Base-by-base conservation (phyloP, 768 basidiomycete species). In the Xerocomus potaroensis region DNA sequence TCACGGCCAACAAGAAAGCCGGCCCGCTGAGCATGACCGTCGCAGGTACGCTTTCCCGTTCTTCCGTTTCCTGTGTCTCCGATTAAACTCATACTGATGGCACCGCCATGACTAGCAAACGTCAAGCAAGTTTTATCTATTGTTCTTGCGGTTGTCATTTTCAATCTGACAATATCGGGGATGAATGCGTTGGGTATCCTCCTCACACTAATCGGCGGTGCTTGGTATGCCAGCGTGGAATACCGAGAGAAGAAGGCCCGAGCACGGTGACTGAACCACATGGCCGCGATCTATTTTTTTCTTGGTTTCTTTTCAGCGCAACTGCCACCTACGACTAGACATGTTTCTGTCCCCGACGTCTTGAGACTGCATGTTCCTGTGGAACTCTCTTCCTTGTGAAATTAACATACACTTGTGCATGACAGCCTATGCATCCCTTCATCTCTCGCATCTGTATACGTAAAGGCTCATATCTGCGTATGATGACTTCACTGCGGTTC, bases 61-160 rank as follows among this genome's bases (percentile, higher is more conserved):
- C 24, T 33, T 23, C 11, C 37, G 26, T 5, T 40, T 43, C 33
- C 41, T 27, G 36, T 30, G 33, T 29, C 29, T 15, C 18, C 24
- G 21, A 10, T 34, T 18, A n/a, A n/a, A n/a, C n/a, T 39, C 16
- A 29, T 43, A 29, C 57, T 53, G 38, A 60, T 44, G n/a, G n/a
- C n/a, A 18, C 6, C 22, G 15, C 21, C 12, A 31, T n/a, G 24
- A 15, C 45, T 46, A 88, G 89, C 82, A 43, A 92, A 93, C 64
- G 84, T 95, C 41, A 97, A 97, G 67, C 94, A 96, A 61, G 94
- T 93, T 9, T 64, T 96, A 58, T 95, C 93, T 3, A 82, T 96
- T 47, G 71, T 91, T 9, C 80, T 84, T 35, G 89, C 91, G 0
- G 91, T 98, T 5, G 54, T 74, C 30, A 74, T 98, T 21, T 99